These are phyloP conservation scores for Magnolia changhungtana DNA, from an alignment of 164 flowering plant genomes.

Conservation along the genomic window DNA sequence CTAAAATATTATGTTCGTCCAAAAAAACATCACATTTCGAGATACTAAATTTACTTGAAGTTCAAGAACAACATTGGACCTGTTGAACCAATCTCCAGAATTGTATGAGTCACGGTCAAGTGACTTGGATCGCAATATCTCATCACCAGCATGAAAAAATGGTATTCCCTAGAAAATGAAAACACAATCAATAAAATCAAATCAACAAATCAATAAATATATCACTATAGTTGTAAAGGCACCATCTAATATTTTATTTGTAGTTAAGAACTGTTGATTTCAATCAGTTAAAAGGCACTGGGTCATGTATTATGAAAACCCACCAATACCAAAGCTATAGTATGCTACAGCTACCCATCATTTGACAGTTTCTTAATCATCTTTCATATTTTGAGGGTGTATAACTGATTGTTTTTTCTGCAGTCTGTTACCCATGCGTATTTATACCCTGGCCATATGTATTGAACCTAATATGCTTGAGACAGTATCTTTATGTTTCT, in stretches of 20 bases:
- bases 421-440: no score
- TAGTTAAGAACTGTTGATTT: background rate
- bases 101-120: constrained; percentile 98
- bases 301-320: background rate
- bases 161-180: constrained; percentile 64
- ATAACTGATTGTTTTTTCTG: no score
- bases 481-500: no score
- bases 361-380: background rate
- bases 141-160: constrained; percentile 94
- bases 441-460: no score
- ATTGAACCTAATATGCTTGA: no score
- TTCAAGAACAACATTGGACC: constrained; percentile 29
- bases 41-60: background rate
- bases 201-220: background rate
- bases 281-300: background rate
- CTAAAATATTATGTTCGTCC: background rate
- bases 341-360: background rate
- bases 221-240: background rate
- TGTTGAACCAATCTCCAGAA: constrained; percentile 98
- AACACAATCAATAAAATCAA: background rate
- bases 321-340: background rate
- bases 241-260: background rate
- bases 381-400: no score
- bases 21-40: background rate
- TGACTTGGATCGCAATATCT: constrained; percentile 91